phyloP scores from a whole-genome alignment of 441 rosid genomes.

The Capsella rubella region DNA sequence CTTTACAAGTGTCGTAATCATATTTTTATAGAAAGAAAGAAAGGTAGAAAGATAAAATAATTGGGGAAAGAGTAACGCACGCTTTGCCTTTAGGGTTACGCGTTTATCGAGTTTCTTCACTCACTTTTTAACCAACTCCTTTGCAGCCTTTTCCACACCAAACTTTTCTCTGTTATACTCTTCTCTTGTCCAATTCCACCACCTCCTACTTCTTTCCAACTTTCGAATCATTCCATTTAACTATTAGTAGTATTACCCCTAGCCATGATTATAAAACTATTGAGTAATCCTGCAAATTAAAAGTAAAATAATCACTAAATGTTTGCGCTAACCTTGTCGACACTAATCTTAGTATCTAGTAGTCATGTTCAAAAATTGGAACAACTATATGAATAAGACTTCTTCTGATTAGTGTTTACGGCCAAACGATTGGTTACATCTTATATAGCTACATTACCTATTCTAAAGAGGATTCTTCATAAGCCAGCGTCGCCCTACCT shows the following conservation, averaged over 20 bases:
- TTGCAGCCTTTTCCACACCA: slow-evolving; percentile 29
- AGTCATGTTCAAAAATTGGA: not conserved
- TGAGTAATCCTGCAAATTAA: not conserved
- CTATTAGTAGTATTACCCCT: not conserved
- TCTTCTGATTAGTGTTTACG: too few species aligned
- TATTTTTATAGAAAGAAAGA: not conserved
- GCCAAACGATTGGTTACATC: not conserved
- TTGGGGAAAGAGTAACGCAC: slow-evolving; percentile 58
- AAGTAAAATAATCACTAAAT: not conserved
- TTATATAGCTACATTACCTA: not conserved
- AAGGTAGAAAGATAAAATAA: slow-evolving; percentile 27
- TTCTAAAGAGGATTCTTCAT: not conserved
- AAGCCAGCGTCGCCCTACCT: not conserved
- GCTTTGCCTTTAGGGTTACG: slow-evolving; percentile 77
- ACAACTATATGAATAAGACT: not conserved
- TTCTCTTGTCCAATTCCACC: slow-evolving; percentile 35
- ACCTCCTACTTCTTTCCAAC: slow-evolving; percentile 22
- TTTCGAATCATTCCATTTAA: slow-evolving; percentile 25
- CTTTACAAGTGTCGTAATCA: slow-evolving; percentile 14
- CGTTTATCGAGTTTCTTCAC: slow-evolving; percentile 55
- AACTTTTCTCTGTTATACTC: slow-evolving; percentile 34
- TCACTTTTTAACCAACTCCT: slow-evolving; percentile 39
- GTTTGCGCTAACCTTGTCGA: not conserved
- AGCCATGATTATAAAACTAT: not conserved
- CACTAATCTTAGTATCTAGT: not conserved